Base-by-base conservation (phyloP, 192 early-diverging fungal species). In the Coemansia guatemalensis region DNA sequence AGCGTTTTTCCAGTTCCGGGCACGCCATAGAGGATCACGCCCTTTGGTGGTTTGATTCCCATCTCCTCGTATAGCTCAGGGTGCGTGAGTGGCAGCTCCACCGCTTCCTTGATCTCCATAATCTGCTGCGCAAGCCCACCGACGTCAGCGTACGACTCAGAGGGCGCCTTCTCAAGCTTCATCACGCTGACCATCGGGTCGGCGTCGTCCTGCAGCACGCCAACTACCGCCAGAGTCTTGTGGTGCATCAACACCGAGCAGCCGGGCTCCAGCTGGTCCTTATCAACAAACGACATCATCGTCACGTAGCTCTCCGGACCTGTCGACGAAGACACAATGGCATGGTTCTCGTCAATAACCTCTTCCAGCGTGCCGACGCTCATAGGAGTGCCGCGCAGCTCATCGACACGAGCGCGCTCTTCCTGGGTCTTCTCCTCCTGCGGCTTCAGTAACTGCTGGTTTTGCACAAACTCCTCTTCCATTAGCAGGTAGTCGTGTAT, bases 121-220 rank as follows among this genome's bases (percentile, higher is more conserved):
- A 95, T 95, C 85, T 99, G 96, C 71, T 89, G 85, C 66, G 96
- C 94, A 50, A 99, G 83, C 61, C 97, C 96, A 81, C 97, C 97
- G 60, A 99, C 92, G 73, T 99, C 97, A 4, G 92, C 91, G 69
- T 99, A 99, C 17, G 95, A 94, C 78, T 99, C 97, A 29, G 97
- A 96, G 6, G 97, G 97, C 8, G 96, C 96, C 78, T 98, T 98
- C 52, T 95, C 93, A 11, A 99, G 84, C 74, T 99, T 99, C 97
- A 99, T 99, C 20, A 99, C 96, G 79, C 93, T 95, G 39, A 99
- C 97, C 93, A 95, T 97, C 7, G 97, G 97, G 69, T 99, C 96
- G 1, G 89, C 85, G 75, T 99, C 97, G 58, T 98, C 95, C 53
- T 84, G 85, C 4, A 99, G 84, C 8, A 99, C 96, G 69, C 97